Evolutionary conservation across 495 filamentous ascomycete species (phyloP), one percentile per base, ranked within the genome.

Genomic region (Cudoniella acicularis): DNA sequence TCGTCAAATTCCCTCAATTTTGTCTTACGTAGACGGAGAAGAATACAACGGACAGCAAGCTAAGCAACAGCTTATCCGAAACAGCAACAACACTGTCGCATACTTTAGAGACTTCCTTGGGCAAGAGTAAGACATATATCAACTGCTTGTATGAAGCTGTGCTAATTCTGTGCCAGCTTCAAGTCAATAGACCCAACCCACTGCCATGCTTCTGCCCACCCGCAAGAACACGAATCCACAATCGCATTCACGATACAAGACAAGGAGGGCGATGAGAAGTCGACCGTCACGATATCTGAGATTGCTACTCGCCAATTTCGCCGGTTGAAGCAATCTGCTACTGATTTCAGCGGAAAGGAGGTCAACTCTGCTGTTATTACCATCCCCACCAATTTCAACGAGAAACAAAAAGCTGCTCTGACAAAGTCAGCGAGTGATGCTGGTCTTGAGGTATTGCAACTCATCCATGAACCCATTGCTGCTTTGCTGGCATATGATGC

Each of bases 11-110:
- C 94, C 94, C 53, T 88, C 91, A 43, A 85, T 96, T 62, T 79
- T 98, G 56, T 96, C 95, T 6, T 98, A 98, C 73, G 86, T 96
- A 60, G 87, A 89, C 36, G 92, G 92, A 45, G 94, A 98, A 69
- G 94, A 98, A 73, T 96, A 93, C 73, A 92, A 96, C 68, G 94
- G 95, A 69, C 88, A 88, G 54, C 93, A 98, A 76, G 94, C 94
- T 60, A 98, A 97, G 79, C 79, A 80, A 45, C 89, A 97, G 76
- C 83, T 98, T 36, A 80, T 97, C 59, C 89, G 95, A 63, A 97
- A 98, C 73, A 81, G 88, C 54, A 79, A 83, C 67, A 98, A 97
- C 79, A 98, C 93, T 24, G 83, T 96, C 67, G 90, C 90, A 67
- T 96, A 90, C 79, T 98, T 96, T 80, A 85, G 91, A 68, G 94